Base-by-base conservation (phyloP, 441 rosid species). In the Macaranga tanarius region DNA sequence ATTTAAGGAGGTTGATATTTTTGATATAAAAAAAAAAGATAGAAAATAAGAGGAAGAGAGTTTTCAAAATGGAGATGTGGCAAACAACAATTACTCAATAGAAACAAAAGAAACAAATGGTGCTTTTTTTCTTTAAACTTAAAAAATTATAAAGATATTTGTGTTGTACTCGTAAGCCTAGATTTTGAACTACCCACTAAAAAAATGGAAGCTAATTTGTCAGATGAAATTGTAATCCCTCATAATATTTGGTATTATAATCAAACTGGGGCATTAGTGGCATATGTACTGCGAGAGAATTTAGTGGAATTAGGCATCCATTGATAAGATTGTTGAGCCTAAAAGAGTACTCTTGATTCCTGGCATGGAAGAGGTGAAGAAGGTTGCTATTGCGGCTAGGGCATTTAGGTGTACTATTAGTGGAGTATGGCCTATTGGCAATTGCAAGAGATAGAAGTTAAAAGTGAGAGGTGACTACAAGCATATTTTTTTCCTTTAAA, bases 401-500 rank as follows among this genome's bases (percentile, higher is more conserved):
- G 97, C 97, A 0, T 94, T 80, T 48, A 95, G 99, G 20, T 92
- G 97, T 72, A 88, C 97, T 0, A 90, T 90, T 6, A 94, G 97
- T 22, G 97, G 99, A 54, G 97, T 95, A 1, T 97, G 99, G 48
- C 97, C 99, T 0, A 94, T 95, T 0, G 96, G n/a, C n/a, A n/a
- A n/a, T n/a, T n/a, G n/a, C n/a, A n/a, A n/a, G n/a, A n/a, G n/a
- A n/a, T n/a, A n/a, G n/a, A n/a, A n/a, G n/a, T n/a, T n/a, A n/a
- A n/a, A n/a, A n/a, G n/a, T n/a, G n/a, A n/a, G n/a, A n/a, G n/a
- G n/a, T n/a, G n/a, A n/a, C n/a, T n/a, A n/a, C n/a, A n/a, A n/a
- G n/a, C n/a, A n/a, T n/a, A n/a, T n/a, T n/a, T n/a, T n/a, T n/a
- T n/a, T n/a, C n/a, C n/a, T n/a, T n/a, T n/a, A n/a, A n/a, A n/a